These are phyloP conservation scores for Rhododendron henanense DNA, from an alignment of 148 eudicot species.

Conservation along the genomic window DNA sequence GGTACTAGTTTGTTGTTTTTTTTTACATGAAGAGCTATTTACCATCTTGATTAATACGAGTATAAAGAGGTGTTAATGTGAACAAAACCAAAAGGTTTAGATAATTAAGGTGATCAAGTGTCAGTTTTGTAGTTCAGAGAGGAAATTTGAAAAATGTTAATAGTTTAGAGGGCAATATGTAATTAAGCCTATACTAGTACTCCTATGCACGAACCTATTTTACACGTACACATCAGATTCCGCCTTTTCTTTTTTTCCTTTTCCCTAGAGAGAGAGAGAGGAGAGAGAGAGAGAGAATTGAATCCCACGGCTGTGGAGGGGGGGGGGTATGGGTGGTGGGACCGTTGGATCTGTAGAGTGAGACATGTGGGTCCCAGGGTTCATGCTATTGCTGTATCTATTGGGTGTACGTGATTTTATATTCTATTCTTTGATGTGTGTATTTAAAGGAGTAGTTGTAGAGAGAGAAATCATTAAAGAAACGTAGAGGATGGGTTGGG, in stretches of 20 bases:
- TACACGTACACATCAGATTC: neutral
- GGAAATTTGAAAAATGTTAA: neutral
- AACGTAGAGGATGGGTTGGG: neutral
- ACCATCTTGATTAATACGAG: too few relatives aligned
- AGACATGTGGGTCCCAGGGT: neutral
- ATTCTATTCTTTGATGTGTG: neutral
- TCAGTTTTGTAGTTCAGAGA: neutral
- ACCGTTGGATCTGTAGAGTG: constrained; percentile 1
- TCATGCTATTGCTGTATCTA: neutral
- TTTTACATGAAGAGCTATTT: too few relatives aligned
- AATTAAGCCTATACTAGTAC: neutral
- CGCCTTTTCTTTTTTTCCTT: neutral
- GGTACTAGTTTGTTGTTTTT: too few relatives aligned
- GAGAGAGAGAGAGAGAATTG: neutral
- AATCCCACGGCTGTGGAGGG: neutral
- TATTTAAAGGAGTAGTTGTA: neutral
- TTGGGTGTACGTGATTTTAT: neutral
- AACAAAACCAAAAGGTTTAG: too few relatives aligned
- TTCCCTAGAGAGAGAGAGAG: neutral
- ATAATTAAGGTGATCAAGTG: neutral
- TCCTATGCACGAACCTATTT: neutral
- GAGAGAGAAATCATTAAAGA: neutral
- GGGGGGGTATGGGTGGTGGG: neutral
- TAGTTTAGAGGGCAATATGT: neutral
- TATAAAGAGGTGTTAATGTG: too few relatives aligned